Evolutionary conservation across 495 filamentous ascomycete genomes (phyloP).

Genomic region (Sporormia fimetaria): DNA sequence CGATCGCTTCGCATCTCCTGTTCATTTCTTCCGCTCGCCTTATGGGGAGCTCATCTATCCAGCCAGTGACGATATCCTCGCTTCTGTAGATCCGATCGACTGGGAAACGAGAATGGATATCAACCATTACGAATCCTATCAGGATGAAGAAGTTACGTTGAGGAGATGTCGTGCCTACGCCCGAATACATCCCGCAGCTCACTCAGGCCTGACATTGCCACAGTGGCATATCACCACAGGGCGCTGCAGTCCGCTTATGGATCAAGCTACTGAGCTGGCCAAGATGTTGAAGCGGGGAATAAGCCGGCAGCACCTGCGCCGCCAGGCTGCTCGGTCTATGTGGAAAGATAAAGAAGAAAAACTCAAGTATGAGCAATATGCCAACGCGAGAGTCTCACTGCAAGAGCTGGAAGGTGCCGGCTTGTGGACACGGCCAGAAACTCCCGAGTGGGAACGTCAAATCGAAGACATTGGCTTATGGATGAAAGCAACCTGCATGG

Average conservation of each 20-base stretch:
- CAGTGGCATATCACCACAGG: slow-evolving; percentile 18
- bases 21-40: slow-evolving; percentile 43
- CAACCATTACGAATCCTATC: slow-evolving; percentile 10
- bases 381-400: slow-evolving; percentile 8
- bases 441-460: slow-evolving; percentile 1
- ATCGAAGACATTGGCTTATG: slow-evolving; percentile 13
- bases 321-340: neutral
- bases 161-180: slow-evolving; percentile 18
- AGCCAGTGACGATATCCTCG: slow-evolving; percentile 4
- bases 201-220: slow-evolving; percentile 12
- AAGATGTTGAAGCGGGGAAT: slow-evolving; percentile 13
- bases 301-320: slow-evolving; percentile 9
- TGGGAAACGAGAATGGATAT: slow-evolving; percentile 10
- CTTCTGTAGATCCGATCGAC: slow-evolving; percentile 8
- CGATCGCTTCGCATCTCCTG: slow-evolving; percentile 49
- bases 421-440: slow-evolving; percentile 10
- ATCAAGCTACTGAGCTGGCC: slow-evolving; percentile 18
- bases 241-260: slow-evolving; percentile 15
- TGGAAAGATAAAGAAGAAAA: slow-evolving; percentile 13
- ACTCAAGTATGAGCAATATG: slow-evolving; percentile 7
- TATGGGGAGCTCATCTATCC: slow-evolving; percentile 15
- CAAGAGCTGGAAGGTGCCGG: slow-evolving; percentile 4
- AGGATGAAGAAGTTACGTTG: slow-evolving; percentile 5
- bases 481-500: slow-evolving; percentile 6
- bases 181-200: slow-evolving; percentile 18